These are phyloP conservation scores for Salvia splendens DNA, from an alignment of 257 asterid species.

Conservation along the genomic window DNA sequence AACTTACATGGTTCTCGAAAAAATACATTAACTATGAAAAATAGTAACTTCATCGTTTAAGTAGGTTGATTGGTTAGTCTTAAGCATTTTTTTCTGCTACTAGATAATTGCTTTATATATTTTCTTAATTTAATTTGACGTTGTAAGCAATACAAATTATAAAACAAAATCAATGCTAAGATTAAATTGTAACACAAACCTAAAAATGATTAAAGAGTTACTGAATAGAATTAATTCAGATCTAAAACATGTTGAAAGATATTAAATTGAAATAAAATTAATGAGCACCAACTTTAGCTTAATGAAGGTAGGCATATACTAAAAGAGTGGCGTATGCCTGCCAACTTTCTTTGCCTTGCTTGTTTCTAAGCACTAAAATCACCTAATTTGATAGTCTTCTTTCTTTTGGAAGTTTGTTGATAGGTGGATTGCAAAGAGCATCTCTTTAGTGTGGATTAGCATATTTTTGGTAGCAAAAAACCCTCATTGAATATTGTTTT, in stretches of 20 bases:
- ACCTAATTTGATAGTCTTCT: slow-evolving; percentile 23
- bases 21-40: no score
- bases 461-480: slow-evolving; percentile 13
- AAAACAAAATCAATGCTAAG: no score
- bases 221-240: no score
- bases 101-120: no score
- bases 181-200: no score
- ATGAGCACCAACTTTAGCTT: slow-evolving; percentile 38
- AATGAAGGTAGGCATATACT: slow-evolving; percentile 40
- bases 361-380: slow-evolving; percentile 30
- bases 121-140: no score
- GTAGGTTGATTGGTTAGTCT: no score
- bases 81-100: no score
- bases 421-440: slow-evolving; percentile 27
- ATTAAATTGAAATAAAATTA: slow-evolving; percentile 9
- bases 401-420: slow-evolving; percentile 37
- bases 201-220: no score
- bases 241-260: not conserved
- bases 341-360: slow-evolving; percentile 40
- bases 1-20: no score
- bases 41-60: no score
- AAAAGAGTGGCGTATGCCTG: slow-evolving; percentile 33
- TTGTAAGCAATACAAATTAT: no score
- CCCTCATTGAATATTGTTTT: not conserved
- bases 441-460: slow-evolving; percentile 22